These are phyloP conservation scores for Fusarium sp. DNA, from an alignment of 2,329 filamentous ascomycete genomes.

Conservation along the genomic window DNA sequence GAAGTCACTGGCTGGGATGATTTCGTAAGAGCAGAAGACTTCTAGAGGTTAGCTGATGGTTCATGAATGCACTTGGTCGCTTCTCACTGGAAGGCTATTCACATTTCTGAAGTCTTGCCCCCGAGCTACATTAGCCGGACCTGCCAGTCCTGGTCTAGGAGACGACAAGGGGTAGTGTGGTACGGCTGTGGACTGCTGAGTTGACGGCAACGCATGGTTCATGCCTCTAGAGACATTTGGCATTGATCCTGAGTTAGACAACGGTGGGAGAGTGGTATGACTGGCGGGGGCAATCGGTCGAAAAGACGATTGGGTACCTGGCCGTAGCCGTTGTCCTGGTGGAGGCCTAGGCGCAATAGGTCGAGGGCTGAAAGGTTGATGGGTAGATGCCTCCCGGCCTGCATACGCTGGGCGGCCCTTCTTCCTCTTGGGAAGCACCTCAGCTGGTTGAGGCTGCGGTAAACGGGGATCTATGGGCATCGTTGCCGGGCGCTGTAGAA, in stretches of 20 bases:
- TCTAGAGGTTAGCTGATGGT: neutral
- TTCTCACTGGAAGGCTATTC: neutral
- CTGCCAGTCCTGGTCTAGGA: neutral
- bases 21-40: constrained; percentile 5
- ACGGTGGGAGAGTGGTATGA: neutral
- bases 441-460: constrained; percentile 10
- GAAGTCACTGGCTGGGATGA: neutral
- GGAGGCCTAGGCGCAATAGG: constrained; percentile 46
- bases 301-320: neutral
- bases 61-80: no score
- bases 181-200: neutral
- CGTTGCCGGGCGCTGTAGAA: constrained; percentile 40
- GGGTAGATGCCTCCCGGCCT: constrained; percentile 51
- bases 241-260: neutral
- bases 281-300: constrained; percentile 24
- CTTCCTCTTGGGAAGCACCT: constrained; percentile 48
- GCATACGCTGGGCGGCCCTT: constrained; percentile 57
- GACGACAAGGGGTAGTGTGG: neutral
- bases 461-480: constrained; percentile 9
- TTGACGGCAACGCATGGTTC: neutral
- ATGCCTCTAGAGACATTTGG: neutral
- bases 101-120: neutral
- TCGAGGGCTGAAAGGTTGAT: constrained; percentile 47
- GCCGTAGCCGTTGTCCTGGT: constrained; percentile 3
- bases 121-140: neutral